phyloP scores from a whole-genome alignment of 192 early-diverging fungal species.

The Chytriomyces hyalinus region DNA sequence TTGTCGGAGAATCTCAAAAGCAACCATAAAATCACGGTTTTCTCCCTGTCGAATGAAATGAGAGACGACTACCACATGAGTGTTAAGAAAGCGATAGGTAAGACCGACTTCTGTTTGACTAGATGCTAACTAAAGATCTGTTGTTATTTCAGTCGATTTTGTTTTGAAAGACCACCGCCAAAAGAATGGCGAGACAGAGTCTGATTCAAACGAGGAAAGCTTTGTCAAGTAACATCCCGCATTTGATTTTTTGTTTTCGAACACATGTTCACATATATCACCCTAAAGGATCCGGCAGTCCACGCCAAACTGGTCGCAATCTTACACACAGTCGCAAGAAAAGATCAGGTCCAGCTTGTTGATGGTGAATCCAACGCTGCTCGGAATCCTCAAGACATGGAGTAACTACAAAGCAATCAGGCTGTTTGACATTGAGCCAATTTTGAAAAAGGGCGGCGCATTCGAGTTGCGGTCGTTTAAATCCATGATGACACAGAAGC shows the following conservation, averaged over 20 bases:
- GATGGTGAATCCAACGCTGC: slow-evolving; percentile 53
- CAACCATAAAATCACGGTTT: slow-evolving; percentile 45
- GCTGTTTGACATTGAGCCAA: slow-evolving; percentile 56
- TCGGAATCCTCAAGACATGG: slow-evolving; percentile 59
- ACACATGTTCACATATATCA: no score
- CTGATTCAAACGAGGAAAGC: slow-evolving; percentile 34
- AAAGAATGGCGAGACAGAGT: slow-evolving; percentile 45
- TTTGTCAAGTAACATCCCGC: slow-evolving; percentile 49
- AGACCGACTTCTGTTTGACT: background rate
- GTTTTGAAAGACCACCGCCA: slow-evolving; percentile 67
- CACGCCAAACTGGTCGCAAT: slow-evolving; percentile 53
- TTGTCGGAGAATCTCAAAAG: slow-evolving; percentile 53
- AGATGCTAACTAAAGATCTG: background rate
- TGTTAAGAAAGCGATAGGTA: slow-evolving; percentile 70
- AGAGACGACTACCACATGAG: slow-evolving; percentile 70
- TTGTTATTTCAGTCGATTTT: slow-evolving; percentile 58
- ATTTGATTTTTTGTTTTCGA: background rate
- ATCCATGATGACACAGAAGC: slow-evolving; percentile 45
- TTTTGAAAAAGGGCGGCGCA: slow-evolving; percentile 51
- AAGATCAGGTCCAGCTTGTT: slow-evolving; percentile 46
- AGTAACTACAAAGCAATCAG: slow-evolving; percentile 49
- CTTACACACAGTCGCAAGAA: slow-evolving; percentile 45
- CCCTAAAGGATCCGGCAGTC: slow-evolving; percentile 49
- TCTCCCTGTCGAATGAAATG: slow-evolving; percentile 60
- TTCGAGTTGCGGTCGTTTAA: slow-evolving; percentile 62